phyloP scores from a whole-genome alignment of 139 green algal genomes.

The Volvox reticuliferus region DNA sequence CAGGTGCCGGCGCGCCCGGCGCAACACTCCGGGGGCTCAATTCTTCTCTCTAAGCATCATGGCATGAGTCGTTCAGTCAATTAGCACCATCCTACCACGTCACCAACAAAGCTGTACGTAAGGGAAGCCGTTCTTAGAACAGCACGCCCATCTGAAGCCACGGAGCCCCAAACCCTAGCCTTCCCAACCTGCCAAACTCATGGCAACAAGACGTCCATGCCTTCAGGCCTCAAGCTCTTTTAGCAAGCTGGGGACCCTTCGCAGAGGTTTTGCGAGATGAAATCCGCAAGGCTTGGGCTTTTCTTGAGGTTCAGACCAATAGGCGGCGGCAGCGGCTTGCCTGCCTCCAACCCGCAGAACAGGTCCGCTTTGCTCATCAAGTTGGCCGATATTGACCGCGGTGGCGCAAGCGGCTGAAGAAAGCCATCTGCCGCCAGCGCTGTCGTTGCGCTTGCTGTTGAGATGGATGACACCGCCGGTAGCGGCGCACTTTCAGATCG shows the following conservation, averaged over 20 bases:
- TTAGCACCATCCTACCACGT: background rate
- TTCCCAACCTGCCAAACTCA: too few species aligned
- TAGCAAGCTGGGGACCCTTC: background rate
- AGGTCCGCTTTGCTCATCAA: slow-evolving; percentile 21
- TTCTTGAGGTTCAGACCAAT: slow-evolving; percentile 53
- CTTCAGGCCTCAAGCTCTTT: too few species aligned
- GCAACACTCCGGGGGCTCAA: background rate
- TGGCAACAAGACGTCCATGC: too few species aligned
- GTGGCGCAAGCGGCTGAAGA: slow-evolving; percentile 29
- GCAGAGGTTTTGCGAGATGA: slow-evolving; percentile 27
- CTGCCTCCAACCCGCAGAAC: background rate
- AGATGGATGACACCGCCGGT: background rate
- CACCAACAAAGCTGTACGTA: background rate
- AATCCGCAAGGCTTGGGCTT: slow-evolving; percentile 43
- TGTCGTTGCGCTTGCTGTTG: background rate
- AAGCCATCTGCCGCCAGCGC: background rate
- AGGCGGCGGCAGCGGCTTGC: slow-evolving; percentile 19
- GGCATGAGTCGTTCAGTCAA: background rate
- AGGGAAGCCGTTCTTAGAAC: background rate
- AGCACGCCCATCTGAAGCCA: background rate
- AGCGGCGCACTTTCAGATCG: slow-evolving; percentile 27
- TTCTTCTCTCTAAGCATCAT: slow-evolving; percentile 2
- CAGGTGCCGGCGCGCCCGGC: background rate
- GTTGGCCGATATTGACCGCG: background rate
- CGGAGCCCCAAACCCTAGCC: too few species aligned